Conservation (phyloP, 805 yeast genomes). For the Komagataella mondaviorum region DNA sequence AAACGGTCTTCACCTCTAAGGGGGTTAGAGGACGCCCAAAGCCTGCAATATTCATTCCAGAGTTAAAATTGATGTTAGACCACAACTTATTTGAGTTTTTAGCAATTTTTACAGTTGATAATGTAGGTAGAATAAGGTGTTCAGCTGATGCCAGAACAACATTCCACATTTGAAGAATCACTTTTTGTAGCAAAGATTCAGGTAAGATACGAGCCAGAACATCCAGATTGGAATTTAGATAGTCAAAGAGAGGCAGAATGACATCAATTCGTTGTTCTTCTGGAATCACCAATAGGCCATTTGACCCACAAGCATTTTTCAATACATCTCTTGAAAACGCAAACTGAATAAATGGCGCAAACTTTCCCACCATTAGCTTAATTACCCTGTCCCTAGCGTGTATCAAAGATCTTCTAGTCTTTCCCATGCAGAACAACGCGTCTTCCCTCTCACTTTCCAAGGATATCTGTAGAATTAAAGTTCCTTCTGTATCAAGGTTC, state of each 20-base stretch:
- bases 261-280: slow-evolving; percentile 45
- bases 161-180: slow-evolving; percentile 75
- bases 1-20: slow-evolving; percentile 53
- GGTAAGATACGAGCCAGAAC: slow-evolving; percentile 50
- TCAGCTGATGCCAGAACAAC: slow-evolving; percentile 60
- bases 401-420: slow-evolving; percentile 51
- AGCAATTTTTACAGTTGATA: slow-evolving; percentile 26
- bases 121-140: slow-evolving; percentile 57
- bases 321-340: slow-evolving; percentile 28
- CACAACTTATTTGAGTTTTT: neutral
- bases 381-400: slow-evolving; percentile 57
- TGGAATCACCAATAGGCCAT: slow-evolving; percentile 28
- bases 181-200: slow-evolving; percentile 38
- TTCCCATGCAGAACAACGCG: slow-evolving; percentile 70
- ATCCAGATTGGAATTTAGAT: slow-evolving; percentile 53
- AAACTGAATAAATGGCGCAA: slow-evolving; percentile 41
- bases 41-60: slow-evolving; percentile 32
- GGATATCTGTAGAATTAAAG: slow-evolving; percentile 49
- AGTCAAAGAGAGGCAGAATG: slow-evolving; percentile 60
- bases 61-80: neutral
- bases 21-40: slow-evolving; percentile 42
- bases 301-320: slow-evolving; percentile 35
- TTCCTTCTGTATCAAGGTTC: slow-evolving; percentile 58
- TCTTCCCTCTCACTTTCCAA: slow-evolving; percentile 73
- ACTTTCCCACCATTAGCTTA: slow-evolving; percentile 59